A percentile compares a stretch with the other conserved stretches of the same genome.
Evolutionary conservation across 352 stramenopile genomes (phyloP).

Genomic region (Phytophthora crassamura): DNA sequence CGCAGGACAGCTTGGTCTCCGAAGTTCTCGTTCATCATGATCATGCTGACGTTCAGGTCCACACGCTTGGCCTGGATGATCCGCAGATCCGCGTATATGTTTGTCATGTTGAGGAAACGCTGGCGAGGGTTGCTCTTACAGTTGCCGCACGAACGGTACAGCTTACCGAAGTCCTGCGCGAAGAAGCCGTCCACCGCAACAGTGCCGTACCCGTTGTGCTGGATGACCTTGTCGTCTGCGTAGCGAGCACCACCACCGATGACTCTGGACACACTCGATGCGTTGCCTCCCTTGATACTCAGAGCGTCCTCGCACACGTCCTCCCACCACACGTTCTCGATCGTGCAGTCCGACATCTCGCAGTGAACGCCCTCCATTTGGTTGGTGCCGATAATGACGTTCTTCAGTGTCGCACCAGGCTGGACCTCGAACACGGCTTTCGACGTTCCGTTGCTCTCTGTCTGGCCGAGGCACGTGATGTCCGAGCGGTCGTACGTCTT

Average conservation of each 20-base stretch:
- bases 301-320: no score
- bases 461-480: conserved; percentile 43
- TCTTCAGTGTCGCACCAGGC: conserved; percentile 25
- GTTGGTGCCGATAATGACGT: no score
- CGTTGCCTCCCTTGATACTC: no score
- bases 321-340: no score
- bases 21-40: conserved; percentile 54
- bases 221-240: no score
- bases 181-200: no score
- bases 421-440: conserved; percentile 44
- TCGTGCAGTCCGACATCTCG: no score
- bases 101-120: conserved; percentile 46
- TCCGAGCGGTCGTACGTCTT: conserved; percentile 28
- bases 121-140: conserved; percentile 44
- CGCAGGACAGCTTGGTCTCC: conserved; percentile 39
- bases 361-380: no score
- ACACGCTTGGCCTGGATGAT: conserved; percentile 36
- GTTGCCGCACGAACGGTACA: conserved; percentile 43
- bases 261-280: no score
- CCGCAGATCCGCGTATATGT: conserved; percentile 35
- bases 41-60: conserved; percentile 39
- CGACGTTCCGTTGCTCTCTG: conserved; percentile 28
- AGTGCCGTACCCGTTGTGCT: no score
- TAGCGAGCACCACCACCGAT: no score
- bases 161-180: no score